Evolutionary conservation across 2,329 filamentous ascomycete species (phyloP), one percentile per base, ranked within the genome.

Genomic region (Pseudocercospora musae): DNA sequence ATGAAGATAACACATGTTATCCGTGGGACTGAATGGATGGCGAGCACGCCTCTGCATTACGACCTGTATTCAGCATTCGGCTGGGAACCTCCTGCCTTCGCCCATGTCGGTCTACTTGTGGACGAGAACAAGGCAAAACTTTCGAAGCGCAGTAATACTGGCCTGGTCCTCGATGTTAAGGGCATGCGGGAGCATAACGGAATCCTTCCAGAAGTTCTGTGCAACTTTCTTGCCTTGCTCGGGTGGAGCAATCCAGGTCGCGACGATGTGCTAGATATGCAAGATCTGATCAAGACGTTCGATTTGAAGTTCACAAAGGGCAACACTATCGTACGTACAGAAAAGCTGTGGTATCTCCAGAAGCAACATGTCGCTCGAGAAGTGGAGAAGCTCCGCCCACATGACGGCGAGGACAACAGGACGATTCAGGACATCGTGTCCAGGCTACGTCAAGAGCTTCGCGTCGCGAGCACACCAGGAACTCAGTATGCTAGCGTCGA

Each of bases 1-100:
- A 99, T 99, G 95, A 80, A 91, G 63, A 96, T 99, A 68, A 97
- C 93, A 0, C 94, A 98, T 76, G 95, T 99, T 13, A 90, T 99
- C 62, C 88, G 95, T 46, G 95, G 94, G 58, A 89, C 89, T 83
- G 95, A 99, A 84, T 99, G 95, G 95, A 89, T 99, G 78, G 87
- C 94, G 33, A 96, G 93, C 0, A 98, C 95, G 0, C 92, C 93
- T 0, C 90, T 89, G 73, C 88, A 90, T 73, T 79, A 89, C 61
- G 83, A 83, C 37, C 75, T 83, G 67, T 83, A 83, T 69, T 67
- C 75, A 8, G 81, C 80, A 0, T 82, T 82, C 56, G 78, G 77
- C 1, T 83, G 81, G 81, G 68, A 72, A 15, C 79, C 80, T 2
- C 81, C 81, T 0, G 58, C 69, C 1, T 83, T 82, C 60, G 80